Base-by-base conservation (phyloP, 495 filamentous ascomycete species). In the Penicillium waksmanii region DNA sequence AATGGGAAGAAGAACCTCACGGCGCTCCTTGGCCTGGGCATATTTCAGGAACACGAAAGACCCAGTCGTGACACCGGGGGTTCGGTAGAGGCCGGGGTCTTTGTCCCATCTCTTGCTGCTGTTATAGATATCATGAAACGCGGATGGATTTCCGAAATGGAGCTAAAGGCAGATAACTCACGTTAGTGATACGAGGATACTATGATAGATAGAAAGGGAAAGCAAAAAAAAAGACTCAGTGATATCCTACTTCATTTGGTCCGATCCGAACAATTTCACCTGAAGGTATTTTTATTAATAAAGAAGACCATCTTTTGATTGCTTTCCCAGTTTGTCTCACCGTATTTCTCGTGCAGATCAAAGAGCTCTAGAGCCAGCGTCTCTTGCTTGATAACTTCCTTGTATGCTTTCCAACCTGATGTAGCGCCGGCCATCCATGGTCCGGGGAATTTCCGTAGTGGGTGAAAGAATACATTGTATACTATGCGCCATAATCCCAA, bases 341-440 rank as follows among this genome's bases (percentile, higher is more conserved):
- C 53, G 15, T 55, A 46, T 55, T 55, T 55, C 15, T n/a, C 18
- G 19, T 55, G 53, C 10, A 55, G 15, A 46, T 15, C 15, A 19
- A 55, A 55, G 15, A 55, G 53, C 23, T 55, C 38, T 27, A 44
- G 40, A 33, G 36, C 53, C n/a, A 27, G 35, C 9, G 53, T 43
- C 23, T 55, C 38, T 46, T 55, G 40, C 12, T 46, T 55, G 8
- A 55, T 55, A 7, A 55, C 53, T 19, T 55, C 53, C n/a, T 55
- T 55, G 23, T 55, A 55, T 44, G 53, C 53, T 33, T 55, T 55
- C 53, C 53, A 55, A 46, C 53, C 17, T 21, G 53, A 55, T 18
- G 53, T 55, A 44, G 53, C 53, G 5, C 53, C 53, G 21, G 53
- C 53, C 53, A 55, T 55, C 36, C n/a, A 55, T 10, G 53, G 53